These are phyloP conservation scores for Kalanchoe fedtschenkoi DNA, from an alignment of 164 flowering plant genomes.

Conservation along the genomic window DNA sequence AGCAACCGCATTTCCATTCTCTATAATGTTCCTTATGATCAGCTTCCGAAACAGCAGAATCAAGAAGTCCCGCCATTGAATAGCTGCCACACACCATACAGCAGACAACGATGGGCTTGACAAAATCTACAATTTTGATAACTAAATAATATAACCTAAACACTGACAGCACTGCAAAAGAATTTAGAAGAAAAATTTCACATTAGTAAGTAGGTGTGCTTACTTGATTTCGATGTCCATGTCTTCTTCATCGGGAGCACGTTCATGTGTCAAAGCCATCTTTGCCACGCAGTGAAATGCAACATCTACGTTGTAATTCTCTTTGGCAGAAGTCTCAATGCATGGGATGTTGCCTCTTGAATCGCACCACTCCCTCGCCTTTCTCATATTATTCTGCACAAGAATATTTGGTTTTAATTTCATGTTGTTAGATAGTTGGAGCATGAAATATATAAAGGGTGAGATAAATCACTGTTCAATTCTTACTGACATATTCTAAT, in stretches of 20 bases:
- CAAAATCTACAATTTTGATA: no score
- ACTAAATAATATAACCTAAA: no score
- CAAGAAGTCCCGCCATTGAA: background rate
- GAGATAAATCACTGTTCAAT: no score
- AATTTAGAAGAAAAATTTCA: no score
- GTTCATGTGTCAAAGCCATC: conserved; percentile 23
- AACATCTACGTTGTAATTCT: conserved; percentile 28
- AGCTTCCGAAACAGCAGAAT: background rate
- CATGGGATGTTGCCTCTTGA: conserved; percentile 37
- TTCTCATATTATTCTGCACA: conserved; percentile 36
- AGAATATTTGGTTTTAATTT: background rate
- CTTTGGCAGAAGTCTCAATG: conserved; percentile 53
- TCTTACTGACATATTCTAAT: no score
- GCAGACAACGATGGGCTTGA: background rate
- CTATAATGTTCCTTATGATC: background rate
- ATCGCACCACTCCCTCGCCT: conserved; percentile 45
- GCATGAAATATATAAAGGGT: no score
- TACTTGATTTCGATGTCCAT: background rate
- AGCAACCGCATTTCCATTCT: conserved; percentile 5
- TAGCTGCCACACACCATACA: background rate
- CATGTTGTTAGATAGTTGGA: no score
- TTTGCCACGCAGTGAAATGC: conserved; percentile 33
- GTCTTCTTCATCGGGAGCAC: conserved; percentile 5
- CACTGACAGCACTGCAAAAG: background rate
- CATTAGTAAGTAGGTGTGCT: no score